phyloP scores from a whole-genome alignment of 805 yeast genomes.

The Ogataea angusta region DNA sequence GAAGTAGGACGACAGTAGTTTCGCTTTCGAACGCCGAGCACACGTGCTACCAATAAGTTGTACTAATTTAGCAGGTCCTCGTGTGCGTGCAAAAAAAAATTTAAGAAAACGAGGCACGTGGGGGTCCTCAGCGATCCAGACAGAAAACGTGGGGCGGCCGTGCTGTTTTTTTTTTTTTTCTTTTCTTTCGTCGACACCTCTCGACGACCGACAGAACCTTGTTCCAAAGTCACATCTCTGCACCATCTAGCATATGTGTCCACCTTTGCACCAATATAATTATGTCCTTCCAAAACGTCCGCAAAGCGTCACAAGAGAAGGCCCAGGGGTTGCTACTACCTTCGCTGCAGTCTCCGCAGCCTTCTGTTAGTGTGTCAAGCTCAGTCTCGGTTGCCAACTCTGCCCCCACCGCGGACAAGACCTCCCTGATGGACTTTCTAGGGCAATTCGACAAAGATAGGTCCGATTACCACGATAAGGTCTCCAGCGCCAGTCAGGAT shows the following conservation, averaged over 20 bases:
- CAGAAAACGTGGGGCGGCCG: background rate
- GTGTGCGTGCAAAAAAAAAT: constrained; percentile 10
- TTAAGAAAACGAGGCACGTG: constrained; percentile 9
- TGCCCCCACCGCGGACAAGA: constrained; percentile 8
- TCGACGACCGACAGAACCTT: background rate
- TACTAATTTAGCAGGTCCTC: constrained; percentile 13
- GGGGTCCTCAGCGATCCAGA: constrained; percentile 2
- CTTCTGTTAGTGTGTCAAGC: constrained; percentile 21
- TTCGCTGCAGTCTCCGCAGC: constrained; percentile 23
- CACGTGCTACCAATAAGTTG: constrained; percentile 8
- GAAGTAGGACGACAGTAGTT: background rate
- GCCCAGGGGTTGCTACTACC: constrained; percentile 20
- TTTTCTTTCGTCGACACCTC: constrained; percentile 1
- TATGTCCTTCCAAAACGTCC: constrained; percentile 7
- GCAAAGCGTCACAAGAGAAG: constrained; percentile 8
- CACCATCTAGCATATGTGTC: constrained; percentile 3
- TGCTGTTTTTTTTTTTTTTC: background rate
- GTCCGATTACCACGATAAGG: constrained; percentile 2
- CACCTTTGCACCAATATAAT: constrained; percentile 9
- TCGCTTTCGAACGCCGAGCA: background rate
- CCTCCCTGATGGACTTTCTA: constrained; percentile 17
- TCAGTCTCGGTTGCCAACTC: constrained; percentile 15
- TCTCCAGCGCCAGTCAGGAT: constrained; percentile 3
- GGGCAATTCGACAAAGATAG: constrained; percentile 18
- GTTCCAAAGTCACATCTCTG: background rate